These are phyloP conservation scores for Pyricularia pennisetigena DNA, from an alignment of 2,329 filamentous ascomycete species.

Conservation along the genomic window DNA sequence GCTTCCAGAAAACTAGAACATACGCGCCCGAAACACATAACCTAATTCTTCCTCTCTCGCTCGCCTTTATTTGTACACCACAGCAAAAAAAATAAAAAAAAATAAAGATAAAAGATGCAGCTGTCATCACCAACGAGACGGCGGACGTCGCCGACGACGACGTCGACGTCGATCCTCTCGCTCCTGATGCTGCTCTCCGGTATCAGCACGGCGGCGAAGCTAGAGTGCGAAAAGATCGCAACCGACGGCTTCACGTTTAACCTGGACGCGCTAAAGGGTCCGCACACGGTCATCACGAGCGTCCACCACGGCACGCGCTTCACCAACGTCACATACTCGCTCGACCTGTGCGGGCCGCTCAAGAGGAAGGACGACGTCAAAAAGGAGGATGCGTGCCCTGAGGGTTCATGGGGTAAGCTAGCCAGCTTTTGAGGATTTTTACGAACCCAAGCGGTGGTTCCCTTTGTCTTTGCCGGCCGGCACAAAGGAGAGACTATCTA, in stretches of 20 bases:
- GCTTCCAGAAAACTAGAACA: background rate
- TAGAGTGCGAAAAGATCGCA: slow-evolving; percentile 54
- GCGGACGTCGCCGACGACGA: slow-evolving; percentile 22
- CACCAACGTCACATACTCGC: slow-evolving; percentile 69
- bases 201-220: slow-evolving; percentile 64
- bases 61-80: background rate
- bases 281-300: slow-evolving; percentile 57
- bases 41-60: background rate
- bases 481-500: background rate
- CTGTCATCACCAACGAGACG: slow-evolving; percentile 10
- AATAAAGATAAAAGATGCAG: background rate
- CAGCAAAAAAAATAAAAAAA: background rate
- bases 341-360: slow-evolving; percentile 66
- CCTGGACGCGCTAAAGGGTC: slow-evolving; percentile 52
- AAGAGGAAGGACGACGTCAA: slow-evolving; percentile 47
- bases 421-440: background rate
- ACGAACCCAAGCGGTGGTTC: too few species aligned
- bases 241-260: slow-evolving; percentile 53
- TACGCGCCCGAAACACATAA: background rate
- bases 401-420: slow-evolving; percentile 53
- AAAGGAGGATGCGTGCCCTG: slow-evolving; percentile 53
- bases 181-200: slow-evolving; percentile 85
- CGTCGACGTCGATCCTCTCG: slow-evolving; percentile 25
- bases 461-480: too few species aligned
- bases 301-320: slow-evolving; percentile 41